Conservation (phyloP, 2,329 filamentous ascomycete species). For the Furcasterigmium furcatum region DNA sequence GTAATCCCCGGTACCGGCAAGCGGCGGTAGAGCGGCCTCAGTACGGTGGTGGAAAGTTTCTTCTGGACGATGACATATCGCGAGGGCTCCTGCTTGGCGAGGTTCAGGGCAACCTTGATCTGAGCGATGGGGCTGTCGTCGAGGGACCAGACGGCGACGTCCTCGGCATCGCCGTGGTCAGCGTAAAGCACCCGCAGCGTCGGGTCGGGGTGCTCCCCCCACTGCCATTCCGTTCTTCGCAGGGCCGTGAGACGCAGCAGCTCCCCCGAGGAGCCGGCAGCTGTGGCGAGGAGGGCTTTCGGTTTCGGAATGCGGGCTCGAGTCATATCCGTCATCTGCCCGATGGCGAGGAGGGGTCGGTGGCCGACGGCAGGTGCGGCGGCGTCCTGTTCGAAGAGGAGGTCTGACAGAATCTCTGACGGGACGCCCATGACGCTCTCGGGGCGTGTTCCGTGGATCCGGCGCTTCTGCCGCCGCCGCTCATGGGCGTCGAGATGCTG, state of each 20-base stretch:
- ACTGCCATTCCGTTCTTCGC: conserved; percentile 49
- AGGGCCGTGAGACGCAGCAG: conserved; percentile 53
- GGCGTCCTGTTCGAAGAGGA: conserved; percentile 26
- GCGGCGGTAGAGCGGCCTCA: conserved; percentile 47
- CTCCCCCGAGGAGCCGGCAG: conserved; percentile 55
- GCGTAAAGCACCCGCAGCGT: conserved; percentile 44
- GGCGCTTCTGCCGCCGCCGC: conserved; percentile 35
- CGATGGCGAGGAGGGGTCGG: conserved; percentile 49
- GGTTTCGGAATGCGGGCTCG: conserved; percentile 17
- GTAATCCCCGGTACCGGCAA: conserved; percentile 23
- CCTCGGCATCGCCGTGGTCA: conserved; percentile 38
- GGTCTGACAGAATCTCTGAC: conserved; percentile 18
- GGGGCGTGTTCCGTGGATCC: conserved; percentile 49
- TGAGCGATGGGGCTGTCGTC: conserved; percentile 46
- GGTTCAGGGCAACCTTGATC: conserved; percentile 44
- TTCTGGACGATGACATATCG: conserved; percentile 55
- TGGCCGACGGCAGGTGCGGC: conserved; percentile 12
- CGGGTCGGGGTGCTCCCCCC: conserved; percentile 41
- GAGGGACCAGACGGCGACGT: conserved; percentile 50
- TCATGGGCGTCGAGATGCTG: conserved; percentile 6
- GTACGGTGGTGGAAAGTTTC: conserved; percentile 45
- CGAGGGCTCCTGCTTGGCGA: conserved; percentile 28
- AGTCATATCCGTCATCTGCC: conserved; percentile 45
- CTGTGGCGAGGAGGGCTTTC: conserved; percentile 40
- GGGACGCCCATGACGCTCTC: conserved; percentile 41